Evolutionary conservation across 495 filamentous ascomycete genomes (phyloP).

Genomic region (Penicillium dipodomyicola): DNA sequence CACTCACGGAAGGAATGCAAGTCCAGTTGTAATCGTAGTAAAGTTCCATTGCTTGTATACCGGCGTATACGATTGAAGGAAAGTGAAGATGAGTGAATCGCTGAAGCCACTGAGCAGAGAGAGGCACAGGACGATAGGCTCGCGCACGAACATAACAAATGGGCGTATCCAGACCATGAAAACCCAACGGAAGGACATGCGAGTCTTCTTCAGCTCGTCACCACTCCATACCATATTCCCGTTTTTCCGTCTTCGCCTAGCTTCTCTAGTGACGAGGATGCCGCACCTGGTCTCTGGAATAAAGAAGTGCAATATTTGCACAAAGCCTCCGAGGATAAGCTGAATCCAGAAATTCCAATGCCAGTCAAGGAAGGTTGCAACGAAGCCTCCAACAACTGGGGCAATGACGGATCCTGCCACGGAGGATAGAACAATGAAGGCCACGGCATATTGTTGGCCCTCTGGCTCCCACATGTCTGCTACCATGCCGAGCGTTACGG

Average conservation of each 20-base stretch:
- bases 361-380: conserved; percentile 63
- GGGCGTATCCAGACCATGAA: conserved; percentile 65
- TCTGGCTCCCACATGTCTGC: conserved; percentile 77
- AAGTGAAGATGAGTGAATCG: conserved; percentile 80
- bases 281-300: conserved; percentile 68
- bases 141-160: conserved; percentile 75
- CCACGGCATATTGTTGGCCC: conserved; percentile 62
- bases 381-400: conserved; percentile 76
- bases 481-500: conserved; percentile 82
- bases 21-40: conserved; percentile 50
- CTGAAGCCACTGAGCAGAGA: conserved; percentile 73
- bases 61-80: conserved; percentile 64
- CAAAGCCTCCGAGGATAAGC: conserved; percentile 67
- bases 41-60: conserved; percentile 69
- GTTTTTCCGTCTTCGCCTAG: conserved; percentile 58
- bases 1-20: conserved; percentile 57
- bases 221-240: conserved; percentile 62
- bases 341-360: conserved; percentile 81
- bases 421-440: conserved; percentile 74
- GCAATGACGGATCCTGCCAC: conserved; percentile 76
- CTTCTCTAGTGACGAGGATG: conserved; percentile 64
- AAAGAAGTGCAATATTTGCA: conserved; percentile 62
- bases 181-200: conserved; percentile 55
- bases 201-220: conserved; percentile 52
- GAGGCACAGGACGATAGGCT: conserved; percentile 70